Evolutionary conservation across 345 rosid species (phyloP).

Genomic region (Erodium maritimum): DNA sequence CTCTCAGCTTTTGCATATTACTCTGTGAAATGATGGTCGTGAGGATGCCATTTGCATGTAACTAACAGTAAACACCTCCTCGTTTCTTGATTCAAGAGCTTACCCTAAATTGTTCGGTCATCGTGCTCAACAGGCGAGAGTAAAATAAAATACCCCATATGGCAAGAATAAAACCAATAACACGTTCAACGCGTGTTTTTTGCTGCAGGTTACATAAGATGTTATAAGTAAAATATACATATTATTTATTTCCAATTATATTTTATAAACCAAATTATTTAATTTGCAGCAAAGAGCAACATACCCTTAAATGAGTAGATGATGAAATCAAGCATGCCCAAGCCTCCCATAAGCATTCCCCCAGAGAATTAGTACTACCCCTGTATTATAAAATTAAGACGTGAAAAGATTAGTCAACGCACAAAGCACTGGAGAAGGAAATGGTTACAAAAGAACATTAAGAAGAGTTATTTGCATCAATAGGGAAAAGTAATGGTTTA

Average conservation of each 20-base stretch:
- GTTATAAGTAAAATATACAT: conserved; percentile 13
- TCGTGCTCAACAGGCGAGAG: conserved; percentile 87
- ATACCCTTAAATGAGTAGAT: conserved; percentile 75
- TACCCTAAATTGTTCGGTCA: conserved; percentile 96
- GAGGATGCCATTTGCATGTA: conserved; percentile 12
- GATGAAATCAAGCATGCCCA: conserved; percentile 96
- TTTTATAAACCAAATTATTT: background rate
- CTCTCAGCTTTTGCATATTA: conserved; percentile 87
- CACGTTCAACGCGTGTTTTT: conserved; percentile 77
- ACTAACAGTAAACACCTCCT: background rate
- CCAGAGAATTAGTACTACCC: conserved; percentile 46
- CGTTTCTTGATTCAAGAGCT: conserved; percentile 15
- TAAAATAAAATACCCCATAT: conserved; percentile 93
- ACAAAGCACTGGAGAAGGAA: conserved; percentile 2
- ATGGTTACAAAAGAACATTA: no score
- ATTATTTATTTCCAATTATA: background rate
- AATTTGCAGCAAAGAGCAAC: conserved; percentile 5
- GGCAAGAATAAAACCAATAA: conserved; percentile 76
- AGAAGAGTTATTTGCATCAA: no score
- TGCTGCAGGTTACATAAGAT: conserved; percentile 49
- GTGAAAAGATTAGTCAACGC: conserved; percentile 8
- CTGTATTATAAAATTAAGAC: conserved; percentile 27
- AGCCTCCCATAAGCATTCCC: conserved; percentile 97
- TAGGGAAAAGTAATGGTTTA: no score
- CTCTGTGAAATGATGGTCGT: conserved; percentile 33